Percentiles rank a stretch among this genome's conserved stretches.
Evolutionary conservation across 768 basidiomycete genomes (phyloP).

Genomic region (Auricularia sp.): DNA sequence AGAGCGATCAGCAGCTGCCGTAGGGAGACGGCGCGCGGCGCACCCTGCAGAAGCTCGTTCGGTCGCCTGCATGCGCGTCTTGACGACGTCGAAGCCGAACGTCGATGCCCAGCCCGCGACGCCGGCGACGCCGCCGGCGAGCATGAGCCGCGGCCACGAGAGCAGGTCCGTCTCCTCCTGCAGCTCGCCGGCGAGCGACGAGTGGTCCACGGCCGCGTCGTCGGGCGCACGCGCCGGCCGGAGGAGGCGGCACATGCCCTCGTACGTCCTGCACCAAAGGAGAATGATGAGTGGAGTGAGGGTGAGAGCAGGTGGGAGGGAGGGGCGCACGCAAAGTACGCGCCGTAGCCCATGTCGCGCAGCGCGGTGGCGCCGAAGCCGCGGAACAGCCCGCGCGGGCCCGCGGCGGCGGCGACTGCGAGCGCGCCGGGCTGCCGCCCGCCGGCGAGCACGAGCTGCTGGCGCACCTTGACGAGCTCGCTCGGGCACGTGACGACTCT

Average conservation of each 20-base stretch:
- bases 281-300: neutral
- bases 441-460: constrained; percentile 42
- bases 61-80: constrained; percentile 72
- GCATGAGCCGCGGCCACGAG: constrained; percentile 48
- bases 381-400: constrained; percentile 62
- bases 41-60: constrained; percentile 6
- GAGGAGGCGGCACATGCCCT: constrained; percentile 18
- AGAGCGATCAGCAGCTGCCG: neutral
- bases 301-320: constrained; percentile 3
- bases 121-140: constrained; percentile 71
- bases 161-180: constrained; percentile 26
- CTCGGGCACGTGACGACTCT: constrained; percentile 76
- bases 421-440: constrained; percentile 31
- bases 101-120: constrained; percentile 69
- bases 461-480: constrained; percentile 81
- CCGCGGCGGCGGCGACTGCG: constrained; percentile 37
- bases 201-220: constrained; percentile 16
- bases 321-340: constrained; percentile 56
- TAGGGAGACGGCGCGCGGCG: neutral
- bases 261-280: constrained; percentile 30
- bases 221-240: constrained; percentile 7
- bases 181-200: constrained; percentile 31
- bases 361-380: constrained; percentile 65
- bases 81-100: constrained; percentile 83
- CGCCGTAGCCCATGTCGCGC: constrained; percentile 74